Conservation (phyloP, 1,284 basidiomycete genomes). For the Malassezia brasiliensis region DNA sequence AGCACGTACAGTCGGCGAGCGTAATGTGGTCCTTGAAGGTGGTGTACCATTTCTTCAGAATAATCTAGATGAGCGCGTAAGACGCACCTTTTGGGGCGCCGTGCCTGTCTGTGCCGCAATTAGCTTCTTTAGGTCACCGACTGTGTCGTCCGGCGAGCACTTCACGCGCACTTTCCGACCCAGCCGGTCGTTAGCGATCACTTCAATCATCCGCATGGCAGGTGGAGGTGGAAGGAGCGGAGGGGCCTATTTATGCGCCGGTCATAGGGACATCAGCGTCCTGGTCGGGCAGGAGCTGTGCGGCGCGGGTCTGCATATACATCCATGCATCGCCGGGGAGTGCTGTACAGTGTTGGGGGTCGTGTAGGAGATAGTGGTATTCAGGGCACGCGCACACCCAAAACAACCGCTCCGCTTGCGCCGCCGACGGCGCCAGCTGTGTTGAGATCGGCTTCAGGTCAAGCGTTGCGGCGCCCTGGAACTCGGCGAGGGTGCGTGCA, state of each 20-base stretch:
- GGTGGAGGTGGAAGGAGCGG: neutral
- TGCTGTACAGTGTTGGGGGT: neutral
- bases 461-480: neutral
- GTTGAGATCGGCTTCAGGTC: neutral
- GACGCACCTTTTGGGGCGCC: slow-evolving; percentile 52
- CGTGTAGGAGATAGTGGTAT: neutral
- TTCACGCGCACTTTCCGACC: slow-evolving; percentile 63
- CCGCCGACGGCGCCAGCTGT: neutral
- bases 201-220: slow-evolving; percentile 56
- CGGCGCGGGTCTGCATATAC: neutral
- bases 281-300: neutral
- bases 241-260: neutral
- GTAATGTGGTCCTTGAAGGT: slow-evolving; percentile 61
- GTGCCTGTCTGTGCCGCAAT: slow-evolving; percentile 95
- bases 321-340: neutral
- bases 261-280: neutral
- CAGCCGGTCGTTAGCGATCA: slow-evolving; percentile 92
- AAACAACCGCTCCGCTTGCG: neutral
- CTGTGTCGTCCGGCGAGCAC: slow-evolving; percentile 70
- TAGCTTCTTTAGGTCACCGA: slow-evolving; percentile 90
- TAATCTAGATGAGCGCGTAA: slow-evolving; percentile 61
- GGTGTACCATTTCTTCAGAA: slow-evolving; percentile 80
- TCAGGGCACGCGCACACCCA: neutral
- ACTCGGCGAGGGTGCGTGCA: slow-evolving; percentile 11
- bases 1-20: slow-evolving; percentile 59